Evolutionary conservation across 768 basidiomycete genomes (phyloP).

Genomic region (Lentinula sp.): DNA sequence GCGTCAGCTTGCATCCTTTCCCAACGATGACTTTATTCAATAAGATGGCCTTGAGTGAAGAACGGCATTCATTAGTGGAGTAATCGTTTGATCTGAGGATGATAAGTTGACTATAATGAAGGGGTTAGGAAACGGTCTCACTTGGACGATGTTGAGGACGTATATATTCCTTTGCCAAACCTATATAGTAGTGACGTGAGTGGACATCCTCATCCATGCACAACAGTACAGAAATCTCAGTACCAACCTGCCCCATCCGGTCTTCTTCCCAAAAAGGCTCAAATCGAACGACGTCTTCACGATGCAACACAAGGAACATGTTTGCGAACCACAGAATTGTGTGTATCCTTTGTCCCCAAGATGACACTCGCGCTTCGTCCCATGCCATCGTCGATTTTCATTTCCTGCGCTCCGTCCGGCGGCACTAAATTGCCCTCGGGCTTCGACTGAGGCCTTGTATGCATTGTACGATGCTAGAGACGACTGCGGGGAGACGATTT

Average conservation of each 20-base stretch:
- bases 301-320: slow-evolving; percentile 61
- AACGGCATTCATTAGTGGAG: slow-evolving; percentile 51
- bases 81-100: slow-evolving; percentile 58
- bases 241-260: slow-evolving; percentile 61
- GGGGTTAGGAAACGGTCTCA: slow-evolving; percentile 18
- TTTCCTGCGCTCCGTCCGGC: slow-evolving; percentile 57
- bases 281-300: slow-evolving; percentile 60
- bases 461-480: slow-evolving; percentile 52
- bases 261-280: slow-evolving; percentile 60
- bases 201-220: background rate
- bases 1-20: slow-evolving; percentile 59
- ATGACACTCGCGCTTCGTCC: slow-evolving; percentile 59
- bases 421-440: slow-evolving; percentile 49
- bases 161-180: slow-evolving; percentile 69
- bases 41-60: slow-evolving; percentile 57
- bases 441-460: slow-evolving; percentile 58
- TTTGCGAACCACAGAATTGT: slow-evolving; percentile 46
- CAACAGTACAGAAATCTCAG: background rate
- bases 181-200: slow-evolving; percentile 21
- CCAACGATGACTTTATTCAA: slow-evolving; percentile 72
- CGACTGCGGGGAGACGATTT: slow-evolving; percentile 46
- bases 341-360: slow-evolving; percentile 58
- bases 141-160: slow-evolving; percentile 77
- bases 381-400: slow-evolving; percentile 73
- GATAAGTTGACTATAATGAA: background rate